Base-by-base conservation (phyloP, 225 moss, liverwort and hornwort species). In the Takakia lepidozioides region DNA sequence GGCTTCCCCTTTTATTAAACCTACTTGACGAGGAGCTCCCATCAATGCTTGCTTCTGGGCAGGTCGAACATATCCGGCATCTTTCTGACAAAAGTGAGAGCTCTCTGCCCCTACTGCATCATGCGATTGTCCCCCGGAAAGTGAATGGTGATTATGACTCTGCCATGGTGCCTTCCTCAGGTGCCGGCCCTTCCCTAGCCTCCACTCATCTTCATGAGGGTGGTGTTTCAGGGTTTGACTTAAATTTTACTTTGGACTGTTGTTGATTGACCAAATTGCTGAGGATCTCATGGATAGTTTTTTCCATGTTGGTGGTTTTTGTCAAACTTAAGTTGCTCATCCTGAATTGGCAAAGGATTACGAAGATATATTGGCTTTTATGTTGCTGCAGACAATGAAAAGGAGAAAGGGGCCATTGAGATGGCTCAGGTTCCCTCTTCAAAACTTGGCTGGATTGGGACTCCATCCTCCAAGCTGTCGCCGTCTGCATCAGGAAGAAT, bases 401-500 rank as follows among this genome's bases (percentile, higher is more conserved):
- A 56, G 57, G 75, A 84, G 10, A 76, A 67, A 56, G 73, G 67
- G 39, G 38, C 55, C 35, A 27, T 67, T 29, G 84, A 84, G 58
- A 48, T 46, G 52, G 63, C 55, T 46, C 66, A 64, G 19, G 56
- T 51, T 16, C 62, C 69, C 41, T 35, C 49, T 30, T 62, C 66
- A 20, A 82, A 74, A 46, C 48, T 53, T 38, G 47, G 54, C 34
- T 68, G 65, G 56, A 81, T 54, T 65, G 71, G 63, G 42, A 69
- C 68, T 60, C 75, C 75, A 24, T 70, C 75, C 8, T 29, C 66
- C 1, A 67, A 77, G 52, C 63, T 73, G 36, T 86, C 83, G 52
- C 83, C 83, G 52, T 68, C 78, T 17, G 72, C 78, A 32, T 91
- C 90, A 44, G 73, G 78, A 18, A 79, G 73, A 50, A 53, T 83